These are phyloP conservation scores for Pichia occidentalis DNA, from an alignment of 805 yeast genomes.

Conservation along the genomic window DNA sequence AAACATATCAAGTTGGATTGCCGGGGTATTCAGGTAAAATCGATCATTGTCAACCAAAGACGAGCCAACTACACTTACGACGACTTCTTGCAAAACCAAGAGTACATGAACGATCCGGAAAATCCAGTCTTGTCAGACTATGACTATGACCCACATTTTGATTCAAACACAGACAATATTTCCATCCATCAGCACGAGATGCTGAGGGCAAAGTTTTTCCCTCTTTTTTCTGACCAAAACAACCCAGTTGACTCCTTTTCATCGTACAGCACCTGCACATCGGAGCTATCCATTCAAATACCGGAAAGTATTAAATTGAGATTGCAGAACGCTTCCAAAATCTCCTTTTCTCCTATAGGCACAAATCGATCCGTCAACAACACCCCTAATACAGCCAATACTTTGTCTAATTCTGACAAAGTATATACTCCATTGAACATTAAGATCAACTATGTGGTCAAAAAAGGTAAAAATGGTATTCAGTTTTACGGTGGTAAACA, in stretches of 20 bases:
- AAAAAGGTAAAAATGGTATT: conserved; percentile 67
- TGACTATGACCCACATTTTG: conserved; percentile 30
- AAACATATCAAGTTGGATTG: conserved; percentile 68
- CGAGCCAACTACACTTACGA: conserved; percentile 48
- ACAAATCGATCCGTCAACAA: conserved; percentile 32
- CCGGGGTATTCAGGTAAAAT: conserved; percentile 60
- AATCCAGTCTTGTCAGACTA: conserved; percentile 29
- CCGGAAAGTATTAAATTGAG: conserved; percentile 63
- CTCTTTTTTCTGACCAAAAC: conserved; percentile 44
- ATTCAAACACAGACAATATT: conserved; percentile 36
- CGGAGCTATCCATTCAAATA: conserved; percentile 55
- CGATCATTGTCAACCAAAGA: conserved; percentile 59
- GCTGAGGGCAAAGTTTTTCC: conserved; percentile 45
- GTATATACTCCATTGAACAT: conserved; percentile 70
- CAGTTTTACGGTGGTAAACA: conserved; percentile 60
- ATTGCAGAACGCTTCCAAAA: conserved; percentile 42
- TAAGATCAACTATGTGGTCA: conserved; percentile 57
- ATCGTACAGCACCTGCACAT: conserved; percentile 38
- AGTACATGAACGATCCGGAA: conserved; percentile 27
- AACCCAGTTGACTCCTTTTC: conserved; percentile 25
- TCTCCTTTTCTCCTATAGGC: conserved; percentile 28
- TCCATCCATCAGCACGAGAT: conserved; percentile 53
- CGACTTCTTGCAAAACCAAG: conserved; percentile 40
- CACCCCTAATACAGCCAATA: conserved; percentile 31
- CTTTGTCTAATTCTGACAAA: conserved; percentile 33